Conservation (phyloP, 768 basidiomycete species). For the Leccinum barrowsii region DNA sequence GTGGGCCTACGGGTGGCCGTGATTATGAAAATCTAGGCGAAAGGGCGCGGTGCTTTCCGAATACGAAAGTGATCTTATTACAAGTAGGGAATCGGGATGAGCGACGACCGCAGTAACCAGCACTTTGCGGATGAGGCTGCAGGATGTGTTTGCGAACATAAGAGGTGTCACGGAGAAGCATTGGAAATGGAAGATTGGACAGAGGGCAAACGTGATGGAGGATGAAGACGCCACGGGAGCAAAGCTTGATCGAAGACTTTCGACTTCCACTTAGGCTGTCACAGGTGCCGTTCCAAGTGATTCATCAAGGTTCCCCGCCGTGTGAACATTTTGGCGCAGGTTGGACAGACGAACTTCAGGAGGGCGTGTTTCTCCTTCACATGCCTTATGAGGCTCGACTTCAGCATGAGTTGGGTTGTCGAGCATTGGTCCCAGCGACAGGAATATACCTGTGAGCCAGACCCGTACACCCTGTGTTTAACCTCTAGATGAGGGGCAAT, state of each 20-base stretch:
- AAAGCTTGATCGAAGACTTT: not conserved
- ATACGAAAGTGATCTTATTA: not conserved
- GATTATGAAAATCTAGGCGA: not conserved
- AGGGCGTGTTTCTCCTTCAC: not conserved
- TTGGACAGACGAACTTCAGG: slow-evolving; percentile 1
- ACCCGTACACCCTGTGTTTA: not conserved
- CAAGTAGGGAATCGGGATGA: not conserved
- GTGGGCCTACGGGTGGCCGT: too few relatives aligned
- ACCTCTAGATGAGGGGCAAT: not conserved
- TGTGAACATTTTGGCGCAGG: slow-evolving; percentile 3
- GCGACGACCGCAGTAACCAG: not conserved
- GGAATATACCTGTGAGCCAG: not conserved
- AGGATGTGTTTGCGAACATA: not conserved
- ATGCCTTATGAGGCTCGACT: slow-evolving; percentile 7
- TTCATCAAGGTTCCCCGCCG: not conserved
- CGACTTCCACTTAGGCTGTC: not conserved
- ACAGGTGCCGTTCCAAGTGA: not conserved
- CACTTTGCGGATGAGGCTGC: not conserved
- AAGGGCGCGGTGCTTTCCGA: not conserved
- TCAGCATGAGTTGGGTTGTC: not conserved
- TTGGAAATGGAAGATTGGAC: not conserved
- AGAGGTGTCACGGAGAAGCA: not conserved
- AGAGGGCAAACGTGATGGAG: not conserved
- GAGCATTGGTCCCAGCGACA: slow-evolving; percentile 1
- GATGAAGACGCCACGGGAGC: not conserved